phyloP scores from a whole-genome alignment of 306 rosid genomes.

The Leucaena leucocephala region DNA sequence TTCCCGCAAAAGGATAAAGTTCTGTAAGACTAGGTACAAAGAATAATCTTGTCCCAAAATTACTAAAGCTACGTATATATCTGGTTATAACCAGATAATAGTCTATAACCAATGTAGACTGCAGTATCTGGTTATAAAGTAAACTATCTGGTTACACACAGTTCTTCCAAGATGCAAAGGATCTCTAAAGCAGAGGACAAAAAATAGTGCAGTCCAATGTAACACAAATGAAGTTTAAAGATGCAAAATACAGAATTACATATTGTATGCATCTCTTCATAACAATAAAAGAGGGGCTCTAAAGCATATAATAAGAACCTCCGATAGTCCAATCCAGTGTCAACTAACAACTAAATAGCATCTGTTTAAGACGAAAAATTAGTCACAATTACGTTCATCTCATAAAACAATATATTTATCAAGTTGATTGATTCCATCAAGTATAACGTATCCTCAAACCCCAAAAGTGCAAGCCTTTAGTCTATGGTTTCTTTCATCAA shows the following conservation, averaged over 20 bases:
- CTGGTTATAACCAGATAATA: background rate
- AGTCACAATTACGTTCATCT: slow-evolving; percentile 21
- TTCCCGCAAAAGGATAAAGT: background rate
- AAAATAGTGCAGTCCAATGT: slow-evolving; percentile 14
- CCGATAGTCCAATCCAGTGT: slow-evolving; percentile 10
- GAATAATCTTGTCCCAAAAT: slow-evolving; percentile 5
- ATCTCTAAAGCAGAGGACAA: slow-evolving; percentile 3
- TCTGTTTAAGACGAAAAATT: slow-evolving; percentile 27
- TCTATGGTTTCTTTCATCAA: slow-evolving; percentile 13
- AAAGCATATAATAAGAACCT: slow-evolving; percentile 9
- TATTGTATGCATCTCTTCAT: slow-evolving; percentile 6
- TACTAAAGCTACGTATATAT: background rate
- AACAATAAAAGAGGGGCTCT: slow-evolving; percentile 14
- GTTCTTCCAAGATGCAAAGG: slow-evolving; percentile 15
- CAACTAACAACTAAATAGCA: slow-evolving; percentile 7
- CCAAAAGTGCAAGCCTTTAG: slow-evolving; percentile 18
- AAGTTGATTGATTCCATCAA: slow-evolving; percentile 19
- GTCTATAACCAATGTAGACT: slow-evolving; percentile 5
- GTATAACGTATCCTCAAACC: slow-evolving; percentile 13
- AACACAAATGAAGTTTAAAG: background rate
- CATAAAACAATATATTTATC: slow-evolving; percentile 21
- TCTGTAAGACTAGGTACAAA: slow-evolving; percentile 5
- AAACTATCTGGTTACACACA: background rate
- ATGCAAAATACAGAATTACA: background rate
- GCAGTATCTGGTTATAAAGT: background rate